Evolutionary conservation across 2,329 filamentous ascomycete species (phyloP).

Genomic region (Botrytis porri): DNA sequence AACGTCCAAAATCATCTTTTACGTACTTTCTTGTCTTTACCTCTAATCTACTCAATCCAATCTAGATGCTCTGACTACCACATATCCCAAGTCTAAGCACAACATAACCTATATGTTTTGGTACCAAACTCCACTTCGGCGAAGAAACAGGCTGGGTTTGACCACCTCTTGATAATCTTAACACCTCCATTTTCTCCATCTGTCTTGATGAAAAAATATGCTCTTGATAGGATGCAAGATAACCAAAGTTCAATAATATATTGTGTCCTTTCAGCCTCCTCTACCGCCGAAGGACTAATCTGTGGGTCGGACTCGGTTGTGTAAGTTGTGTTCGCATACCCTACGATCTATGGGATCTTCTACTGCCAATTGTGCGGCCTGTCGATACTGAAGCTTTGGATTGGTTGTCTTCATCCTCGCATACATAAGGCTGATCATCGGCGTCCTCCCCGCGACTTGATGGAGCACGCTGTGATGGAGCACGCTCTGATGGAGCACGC

Average conservation of each 20-base stretch:
- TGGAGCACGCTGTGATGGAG: background rate
- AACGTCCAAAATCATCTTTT: background rate
- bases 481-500: too few species aligned
- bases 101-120: background rate
- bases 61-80: background rate
- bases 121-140: background rate
- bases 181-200: background rate
- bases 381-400: background rate
- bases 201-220: background rate
- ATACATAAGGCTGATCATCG: background rate
- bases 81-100: background rate
- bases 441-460: background rate
- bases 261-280: background rate
- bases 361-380: background rate
- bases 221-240: background rate
- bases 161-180: background rate
- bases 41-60: background rate
- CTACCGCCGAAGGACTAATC: background rate
- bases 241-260: background rate
- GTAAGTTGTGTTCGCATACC: too few species aligned
- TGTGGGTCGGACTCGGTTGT: background rate
- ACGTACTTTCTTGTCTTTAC: background rate
- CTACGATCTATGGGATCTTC: too few species aligned
- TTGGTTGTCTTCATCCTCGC: background rate
- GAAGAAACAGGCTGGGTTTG: background rate